A percentile compares a stretch with the other conserved stretches of the same genome.
Evolutionary conservation across 805 yeast genomes (phyloP).

Genomic region (Hanseniaspora lachancei): DNA sequence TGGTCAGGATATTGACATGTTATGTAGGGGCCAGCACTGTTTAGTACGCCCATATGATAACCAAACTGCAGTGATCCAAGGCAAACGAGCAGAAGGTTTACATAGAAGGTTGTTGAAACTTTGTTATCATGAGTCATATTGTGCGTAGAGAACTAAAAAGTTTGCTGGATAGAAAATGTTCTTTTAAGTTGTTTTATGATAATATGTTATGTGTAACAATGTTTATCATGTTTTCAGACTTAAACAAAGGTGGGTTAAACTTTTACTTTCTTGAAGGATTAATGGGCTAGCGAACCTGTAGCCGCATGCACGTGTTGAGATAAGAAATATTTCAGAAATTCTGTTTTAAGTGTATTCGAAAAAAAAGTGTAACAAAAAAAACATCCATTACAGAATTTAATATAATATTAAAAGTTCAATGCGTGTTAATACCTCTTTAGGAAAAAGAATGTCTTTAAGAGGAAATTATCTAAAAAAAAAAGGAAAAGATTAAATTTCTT

Average conservation of each 20-base stretch:
- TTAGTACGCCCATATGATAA: slow-evolving; percentile 85
- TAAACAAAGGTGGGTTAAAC: too few relatives aligned
- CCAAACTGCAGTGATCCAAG: slow-evolving; percentile 82
- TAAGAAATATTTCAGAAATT: too few relatives aligned
- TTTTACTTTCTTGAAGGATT: too few relatives aligned
- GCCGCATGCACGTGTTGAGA: not conserved
- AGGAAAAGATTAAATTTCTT: not conserved
- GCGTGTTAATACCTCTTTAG: too few relatives aligned
- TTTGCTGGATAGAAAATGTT: not conserved
- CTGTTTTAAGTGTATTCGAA: not conserved
- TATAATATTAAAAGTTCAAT: too few relatives aligned
- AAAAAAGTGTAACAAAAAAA: not conserved
- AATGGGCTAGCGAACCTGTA: not conserved
- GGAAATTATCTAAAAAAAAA: too few relatives aligned
- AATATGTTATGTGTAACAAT: too few relatives aligned
- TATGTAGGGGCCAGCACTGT: slow-evolving; percentile 69
- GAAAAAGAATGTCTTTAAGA: too few relatives aligned
- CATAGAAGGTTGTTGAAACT: slow-evolving; percentile 24
- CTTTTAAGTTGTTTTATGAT: too few relatives aligned
- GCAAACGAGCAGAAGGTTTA: slow-evolving; percentile 46
- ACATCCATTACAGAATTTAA: too few relatives aligned
- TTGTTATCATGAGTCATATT: slow-evolving; percentile 18
- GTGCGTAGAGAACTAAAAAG: too few relatives aligned
- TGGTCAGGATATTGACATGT: slow-evolving; percentile 35
- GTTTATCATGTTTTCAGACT: too few relatives aligned